Evolutionary conservation across 257 asterid genomes (phyloP).

Genomic region (Penstemon barbatus): DNA sequence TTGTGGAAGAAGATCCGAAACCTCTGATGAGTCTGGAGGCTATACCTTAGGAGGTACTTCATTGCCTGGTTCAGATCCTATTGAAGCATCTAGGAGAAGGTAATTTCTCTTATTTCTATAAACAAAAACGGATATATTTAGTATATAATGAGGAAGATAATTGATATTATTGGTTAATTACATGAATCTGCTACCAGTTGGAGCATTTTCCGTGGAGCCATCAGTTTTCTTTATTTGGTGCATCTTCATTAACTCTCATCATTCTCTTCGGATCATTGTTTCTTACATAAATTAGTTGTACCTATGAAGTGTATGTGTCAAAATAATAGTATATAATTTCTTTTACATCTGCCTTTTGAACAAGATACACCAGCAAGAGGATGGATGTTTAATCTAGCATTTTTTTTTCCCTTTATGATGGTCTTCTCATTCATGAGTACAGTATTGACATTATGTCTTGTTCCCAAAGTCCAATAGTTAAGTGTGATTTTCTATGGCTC

Average conservation of each 20-base stretch:
- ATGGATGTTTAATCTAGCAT: not conserved
- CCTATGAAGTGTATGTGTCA: not conserved
- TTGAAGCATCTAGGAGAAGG: constrained; percentile 95
- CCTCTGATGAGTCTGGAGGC: constrained; percentile 54
- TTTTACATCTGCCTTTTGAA: not conserved
- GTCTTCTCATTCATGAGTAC: no score
- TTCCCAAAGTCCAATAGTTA: not conserved
- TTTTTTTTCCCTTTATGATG: not conserved
- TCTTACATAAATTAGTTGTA: not conserved
- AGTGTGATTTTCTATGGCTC: not conserved
- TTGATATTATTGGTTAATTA: constrained; percentile 3
- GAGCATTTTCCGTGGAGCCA: not conserved
- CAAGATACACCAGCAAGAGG: not conserved
- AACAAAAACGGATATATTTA: constrained; percentile 2
- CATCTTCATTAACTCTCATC: not conserved
- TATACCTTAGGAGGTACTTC: constrained; percentile 58
- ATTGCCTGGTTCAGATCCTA: constrained; percentile 85
- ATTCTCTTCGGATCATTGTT: not conserved
- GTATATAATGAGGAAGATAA: not conserved
- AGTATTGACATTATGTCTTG: not conserved
- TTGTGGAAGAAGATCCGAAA: constrained; percentile 79
- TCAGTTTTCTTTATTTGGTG: not conserved
- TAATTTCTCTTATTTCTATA: constrained; percentile 31
- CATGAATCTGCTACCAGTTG: not conserved
- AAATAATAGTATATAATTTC: not conserved